Base-by-base conservation (phyloP, 176 grass and related monocot genomes). In the Oryza glumipatula region DNA sequence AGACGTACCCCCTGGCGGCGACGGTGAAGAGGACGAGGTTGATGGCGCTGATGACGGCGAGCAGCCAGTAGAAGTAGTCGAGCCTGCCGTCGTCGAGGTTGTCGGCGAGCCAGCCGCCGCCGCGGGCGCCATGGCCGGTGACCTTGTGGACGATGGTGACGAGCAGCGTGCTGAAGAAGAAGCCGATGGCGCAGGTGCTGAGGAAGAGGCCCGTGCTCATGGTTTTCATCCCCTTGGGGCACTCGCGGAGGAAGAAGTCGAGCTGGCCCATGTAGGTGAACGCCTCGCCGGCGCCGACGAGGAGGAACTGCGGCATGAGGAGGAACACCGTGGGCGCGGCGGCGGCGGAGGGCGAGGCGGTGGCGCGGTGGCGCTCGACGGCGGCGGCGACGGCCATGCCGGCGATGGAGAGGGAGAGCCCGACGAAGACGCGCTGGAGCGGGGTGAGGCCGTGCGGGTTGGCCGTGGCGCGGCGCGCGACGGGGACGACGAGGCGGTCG, bases 181-280 rank as follows among this genome's bases (percentile, higher is more conserved):
- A 99, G 0, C 96, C 96, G 0, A 99, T 48, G 4, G 96, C 91
- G 16, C 92, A 93, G 0, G 94, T 99, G 91, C 96, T 99, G 0
- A 99, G 88, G 88, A 99, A 99, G 7, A 99, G 67, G 4, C 96
- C 96, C 11, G 96, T 96, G 88, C 96, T 99, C 94, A 99, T 96
- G 21, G 94, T 96, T 88, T 99, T 99, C 96, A 99, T 99, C 56
- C 96, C 96, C 73, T 94, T 99, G 43, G 96, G 96, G 61, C 96
- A 99, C 71, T 99, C 94, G 23, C 91, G 76, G 17, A 99, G 77
- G 87, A 99, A 99, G 90, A 99, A 99, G 9, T 92, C 94, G 68
- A 99, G 84, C 65, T 99, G 96, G 14, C 96, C 96, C 58, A 99
- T 96, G 88, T 99, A 99, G 2, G 96, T 99, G 89, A 99, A 94